phyloP scores from a whole-genome alignment of 495 filamentous ascomycete species.

The Articulospora tetracladia region DNA sequence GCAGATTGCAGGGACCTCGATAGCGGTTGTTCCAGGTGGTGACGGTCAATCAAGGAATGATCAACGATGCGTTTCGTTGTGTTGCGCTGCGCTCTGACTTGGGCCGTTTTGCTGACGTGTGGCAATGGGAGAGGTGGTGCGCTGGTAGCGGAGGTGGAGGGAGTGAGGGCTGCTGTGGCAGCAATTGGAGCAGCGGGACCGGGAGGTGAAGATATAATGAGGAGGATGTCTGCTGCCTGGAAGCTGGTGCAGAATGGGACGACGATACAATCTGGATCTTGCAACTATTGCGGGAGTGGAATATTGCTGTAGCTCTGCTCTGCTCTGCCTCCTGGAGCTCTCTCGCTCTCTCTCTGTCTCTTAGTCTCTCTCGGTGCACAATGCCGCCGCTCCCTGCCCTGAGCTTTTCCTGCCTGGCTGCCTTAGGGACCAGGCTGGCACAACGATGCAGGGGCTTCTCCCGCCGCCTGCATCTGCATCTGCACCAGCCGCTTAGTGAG shows the following conservation, averaged over 20 bases:
- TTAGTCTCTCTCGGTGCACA: too few relatives aligned
- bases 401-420: background rate
- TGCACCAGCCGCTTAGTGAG: background rate
- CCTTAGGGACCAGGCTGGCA: background rate
- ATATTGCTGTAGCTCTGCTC: too few relatives aligned
- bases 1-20: conserved; percentile 13
- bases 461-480: too few relatives aligned
- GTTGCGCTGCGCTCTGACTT: background rate
- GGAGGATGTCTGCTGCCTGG: background rate
- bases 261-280: too few relatives aligned
- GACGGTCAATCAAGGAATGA: conserved; percentile 13
- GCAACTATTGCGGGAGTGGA: too few relatives aligned
- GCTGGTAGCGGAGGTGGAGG: background rate
- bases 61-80: conserved; percentile 6
- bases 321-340: too few relatives aligned
- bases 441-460: background rate
- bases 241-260: background rate
- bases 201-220: background rate
- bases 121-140: background rate
- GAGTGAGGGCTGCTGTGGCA: background rate
- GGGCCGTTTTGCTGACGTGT: background rate
- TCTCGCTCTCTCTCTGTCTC: too few relatives aligned
- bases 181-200: background rate
- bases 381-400: background rate
- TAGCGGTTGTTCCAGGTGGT: conserved; percentile 13